Base-by-base conservation (phyloP, 345 rosid genomes). In the Citrus medica region DNA sequence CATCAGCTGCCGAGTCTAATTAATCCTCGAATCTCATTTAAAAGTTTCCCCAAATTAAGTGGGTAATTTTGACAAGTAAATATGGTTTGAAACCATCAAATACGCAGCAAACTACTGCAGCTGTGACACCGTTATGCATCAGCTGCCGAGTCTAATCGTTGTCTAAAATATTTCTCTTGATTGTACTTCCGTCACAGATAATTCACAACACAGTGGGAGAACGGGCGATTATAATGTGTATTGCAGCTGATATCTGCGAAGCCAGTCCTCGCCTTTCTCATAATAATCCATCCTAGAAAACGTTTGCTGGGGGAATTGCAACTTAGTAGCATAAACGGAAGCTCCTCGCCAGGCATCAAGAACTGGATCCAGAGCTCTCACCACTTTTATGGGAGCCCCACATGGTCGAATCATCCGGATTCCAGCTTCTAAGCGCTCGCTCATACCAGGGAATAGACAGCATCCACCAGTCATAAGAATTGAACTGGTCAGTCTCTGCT, bases 321-420 rank as follows among this genome's bases (percentile, higher is more conserved):
- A 28, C 28, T 82, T 75, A 69, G 97, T 75, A 55, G 99, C 98
- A 79, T 87, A 91, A 1, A 73, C 63, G 76, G 97, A 85, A n/a
- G 99, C 99, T 28, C 99, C 99, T 12, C 97, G 94, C 98, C 99
- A 94, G 1, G 98, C 99, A 78, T 96, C 99, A 40, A 91, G 92
- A 72, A 92, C 88, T 0, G 98, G 97, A 81, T 95, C 90, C 66
- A 87, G 78, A 69, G 97, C 97, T 84, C 86, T 82, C 71, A 88
- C 86, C 19, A 93, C 90, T 55, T 80, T 81, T 66, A 95, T 95
- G 37, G 88, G 89, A 0, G 93, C 69, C 28, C 98, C 98, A 48
- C 90, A 87, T 3, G 99, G 99, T 75, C 94, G 86, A 63, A 93
- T 87, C 99, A 92, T 93, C 74, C 90, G 82, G 33, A 93, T 88